Base-by-base conservation (phyloP, 306 rosid species). In the Acacia confusa region DNA sequence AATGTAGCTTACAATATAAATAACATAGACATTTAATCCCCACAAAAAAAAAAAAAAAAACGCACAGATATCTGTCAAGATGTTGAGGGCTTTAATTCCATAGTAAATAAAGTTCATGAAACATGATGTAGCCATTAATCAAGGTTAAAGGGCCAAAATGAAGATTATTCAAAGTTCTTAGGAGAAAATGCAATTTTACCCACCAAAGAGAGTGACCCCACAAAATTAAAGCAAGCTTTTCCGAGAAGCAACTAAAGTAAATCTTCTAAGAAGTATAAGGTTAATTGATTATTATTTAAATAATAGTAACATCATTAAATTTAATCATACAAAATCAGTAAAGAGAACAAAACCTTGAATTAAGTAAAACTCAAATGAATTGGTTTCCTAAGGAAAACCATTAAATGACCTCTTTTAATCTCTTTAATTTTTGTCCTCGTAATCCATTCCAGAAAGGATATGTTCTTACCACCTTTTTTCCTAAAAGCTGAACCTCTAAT, bases 361-460 rank as follows among this genome's bases (percentile, higher is more conserved):
- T 9, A 57, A 55, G 27, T 22, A 22, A 38, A 75, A 58, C 22
- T 57, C 52, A 22, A 70, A 70, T 43, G 65, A 75, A 74, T 47
- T 30, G 34, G 27, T 4, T 55, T 43, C n/a, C 34, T 30, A 48
- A 76, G 77, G 75, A 77, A 67, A 71, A 7, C 72, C 32, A 48
- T 60, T 45, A 81, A 81, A 45, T 52, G 74, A 58, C 64, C 79
- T 79, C 72, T 85, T 76, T 82, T 60, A 86, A 60, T 72, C n/a
- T 91, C 92, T 92, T 93, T 70, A 93, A 82, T 83, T 84, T 88
- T 79, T 90, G 88, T 44, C 97, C 95, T 22, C 90, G 91, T 81
- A 93, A 81, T n/a, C 99, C 99, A 79, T 95, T 93, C 99, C 97
- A 95, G 76, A 95, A 93, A 76, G 97, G 87, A 82, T 90, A 82